Evolutionary conservation across 306 rosid species (phyloP).

Genomic region (Dryas drummondii): DNA sequence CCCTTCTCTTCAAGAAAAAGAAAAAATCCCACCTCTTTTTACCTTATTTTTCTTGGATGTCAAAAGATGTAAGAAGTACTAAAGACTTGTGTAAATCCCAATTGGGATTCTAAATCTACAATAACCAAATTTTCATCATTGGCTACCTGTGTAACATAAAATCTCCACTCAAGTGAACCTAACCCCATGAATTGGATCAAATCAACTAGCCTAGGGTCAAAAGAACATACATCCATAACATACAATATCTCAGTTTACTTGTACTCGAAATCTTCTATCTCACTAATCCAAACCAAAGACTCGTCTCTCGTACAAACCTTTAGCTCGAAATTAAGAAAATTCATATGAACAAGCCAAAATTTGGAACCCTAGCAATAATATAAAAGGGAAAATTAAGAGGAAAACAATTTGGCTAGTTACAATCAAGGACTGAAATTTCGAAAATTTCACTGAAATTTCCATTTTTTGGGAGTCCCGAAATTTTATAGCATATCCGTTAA

Average conservation of each 20-base stretch:
- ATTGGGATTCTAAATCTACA: background rate
- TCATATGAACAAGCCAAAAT: background rate
- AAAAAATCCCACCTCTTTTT: background rate
- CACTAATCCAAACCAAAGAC: constrained; percentile 4
- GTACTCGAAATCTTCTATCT: background rate
- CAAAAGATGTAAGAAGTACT: background rate
- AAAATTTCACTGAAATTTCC: no score
- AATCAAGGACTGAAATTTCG: no score
- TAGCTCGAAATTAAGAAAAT: background rate
- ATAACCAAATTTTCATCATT: background rate
- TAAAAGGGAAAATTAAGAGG: no score
- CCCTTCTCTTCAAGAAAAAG: no score
- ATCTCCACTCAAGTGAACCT: background rate
- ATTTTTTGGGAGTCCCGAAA: no score
- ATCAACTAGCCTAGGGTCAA: background rate
- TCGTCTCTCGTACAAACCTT: background rate
- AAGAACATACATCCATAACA: background rate
- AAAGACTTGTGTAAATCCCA: background rate
- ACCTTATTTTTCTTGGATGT: background rate
- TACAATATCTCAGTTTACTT: background rate
- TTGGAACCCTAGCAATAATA: no score
- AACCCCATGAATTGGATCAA: background rate
- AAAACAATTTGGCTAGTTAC: no score
- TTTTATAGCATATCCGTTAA: no score
- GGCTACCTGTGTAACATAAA: background rate